Evolutionary conservation across 164 flowering plant genomes (phyloP).

Genomic region (Sextonia rubra): DNA sequence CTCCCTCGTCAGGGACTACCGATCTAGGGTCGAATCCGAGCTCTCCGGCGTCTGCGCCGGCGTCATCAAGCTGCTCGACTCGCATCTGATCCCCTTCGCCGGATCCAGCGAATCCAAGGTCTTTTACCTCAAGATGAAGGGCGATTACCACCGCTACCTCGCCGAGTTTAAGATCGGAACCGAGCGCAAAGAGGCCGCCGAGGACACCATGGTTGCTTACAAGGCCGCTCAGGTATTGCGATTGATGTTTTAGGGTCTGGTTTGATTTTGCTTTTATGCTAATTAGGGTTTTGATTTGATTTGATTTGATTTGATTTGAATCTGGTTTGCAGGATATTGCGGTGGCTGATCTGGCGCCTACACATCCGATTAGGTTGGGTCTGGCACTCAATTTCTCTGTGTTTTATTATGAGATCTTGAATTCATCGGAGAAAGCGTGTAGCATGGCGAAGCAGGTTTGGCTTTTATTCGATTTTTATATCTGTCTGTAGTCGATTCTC

Average conservation of each 20-base stretch:
- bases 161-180: conserved; percentile 72
- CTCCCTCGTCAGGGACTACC: conserved; percentile 51
- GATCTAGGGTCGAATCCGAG: conserved; percentile 62
- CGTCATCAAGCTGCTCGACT: conserved; percentile 52
- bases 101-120: conserved; percentile 57
- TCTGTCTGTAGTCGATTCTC: background rate
- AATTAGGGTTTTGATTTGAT: too few species aligned
- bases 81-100: conserved; percentile 51
- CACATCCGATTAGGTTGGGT: conserved; percentile 78
- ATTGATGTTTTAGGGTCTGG: background rate
- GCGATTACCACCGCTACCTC: conserved; percentile 71
- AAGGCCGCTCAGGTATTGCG: conserved; percentile 73
- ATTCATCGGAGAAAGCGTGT: conserved; percentile 70
- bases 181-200: conserved; percentile 69
- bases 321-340: conserved; percentile 51
- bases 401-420: conserved; percentile 81
- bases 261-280: background rate
- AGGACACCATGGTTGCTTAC: conserved; percentile 71
- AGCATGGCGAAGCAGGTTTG: conserved; percentile 72
- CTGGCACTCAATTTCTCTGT: conserved; percentile 88
- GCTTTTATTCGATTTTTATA: background rate
- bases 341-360: conserved; percentile 58
- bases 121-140: conserved; percentile 85
- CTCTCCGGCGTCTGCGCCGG: conserved; percentile 52
- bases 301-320: too few species aligned